Evolutionary conservation across 768 basidiomycete species (phyloP).

Genomic region (Gelatoporia subvermispora): DNA sequence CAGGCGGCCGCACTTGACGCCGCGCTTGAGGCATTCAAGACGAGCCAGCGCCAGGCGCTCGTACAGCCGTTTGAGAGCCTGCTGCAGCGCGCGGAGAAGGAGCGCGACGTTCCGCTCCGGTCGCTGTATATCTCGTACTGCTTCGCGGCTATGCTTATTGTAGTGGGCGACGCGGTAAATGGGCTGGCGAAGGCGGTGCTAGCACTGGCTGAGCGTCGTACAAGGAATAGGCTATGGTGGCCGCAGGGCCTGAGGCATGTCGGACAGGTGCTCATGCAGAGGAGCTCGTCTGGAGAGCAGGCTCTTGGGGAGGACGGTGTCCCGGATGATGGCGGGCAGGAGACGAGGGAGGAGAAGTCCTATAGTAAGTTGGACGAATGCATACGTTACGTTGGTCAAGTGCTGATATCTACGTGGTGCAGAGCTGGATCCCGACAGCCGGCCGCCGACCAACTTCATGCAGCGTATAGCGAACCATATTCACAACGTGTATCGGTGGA

Average conservation of each 20-base stretch:
- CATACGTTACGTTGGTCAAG: not conserved
- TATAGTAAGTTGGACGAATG: slow-evolving; percentile 16
- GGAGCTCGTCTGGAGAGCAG: slow-evolving; percentile 17
- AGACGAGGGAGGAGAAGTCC: slow-evolving; percentile 21
- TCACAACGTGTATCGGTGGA: slow-evolving; percentile 34
- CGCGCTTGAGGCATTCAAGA: slow-evolving; percentile 29
- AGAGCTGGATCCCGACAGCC: slow-evolving; percentile 45
- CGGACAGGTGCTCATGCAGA: slow-evolving; percentile 23
- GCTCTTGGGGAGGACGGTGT: slow-evolving; percentile 21
- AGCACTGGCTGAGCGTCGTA: slow-evolving; percentile 34
- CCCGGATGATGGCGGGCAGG: slow-evolving; percentile 25
- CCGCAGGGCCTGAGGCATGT: slow-evolving; percentile 40
- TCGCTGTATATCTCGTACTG: slow-evolving; percentile 48
- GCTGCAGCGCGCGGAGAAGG: slow-evolving; percentile 25
- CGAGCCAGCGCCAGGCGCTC: slow-evolving; percentile 29
- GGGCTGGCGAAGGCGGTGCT: slow-evolving; percentile 32
- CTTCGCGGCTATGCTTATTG: slow-evolving; percentile 40
- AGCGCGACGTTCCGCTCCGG: slow-evolving; percentile 25
- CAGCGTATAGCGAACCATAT: slow-evolving; percentile 36
- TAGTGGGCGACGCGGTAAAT: slow-evolving; percentile 32
- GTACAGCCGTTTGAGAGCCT: slow-evolving; percentile 39
- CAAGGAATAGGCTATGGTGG: slow-evolving; percentile 40
- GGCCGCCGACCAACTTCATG: slow-evolving; percentile 37
- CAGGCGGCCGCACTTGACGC: slow-evolving; percentile 20
- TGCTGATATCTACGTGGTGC: not conserved